Percentiles rank a stretch among this genome's conserved stretches.
Evolutionary conservation across 176 grass and related monocot genomes (phyloP).

Genomic region (Oryza coarctata): DNA sequence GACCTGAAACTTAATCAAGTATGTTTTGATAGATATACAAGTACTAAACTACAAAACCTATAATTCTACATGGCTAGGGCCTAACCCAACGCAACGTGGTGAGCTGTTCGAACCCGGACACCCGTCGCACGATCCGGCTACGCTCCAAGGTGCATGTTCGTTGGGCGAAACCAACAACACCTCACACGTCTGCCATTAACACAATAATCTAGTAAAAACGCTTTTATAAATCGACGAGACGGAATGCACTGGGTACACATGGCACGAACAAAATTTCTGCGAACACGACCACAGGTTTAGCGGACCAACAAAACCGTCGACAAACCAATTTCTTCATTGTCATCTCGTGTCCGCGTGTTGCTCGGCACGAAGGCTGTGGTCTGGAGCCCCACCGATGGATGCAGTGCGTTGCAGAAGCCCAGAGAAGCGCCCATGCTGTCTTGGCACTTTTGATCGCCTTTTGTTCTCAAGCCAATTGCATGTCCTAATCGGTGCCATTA

Average conservation of each 20-base stretch:
- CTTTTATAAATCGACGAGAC: not conserved
- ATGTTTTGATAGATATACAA: not conserved
- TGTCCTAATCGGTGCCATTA: conserved; percentile 1
- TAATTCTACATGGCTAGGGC: not conserved
- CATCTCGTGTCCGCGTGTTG: conserved; percentile 17
- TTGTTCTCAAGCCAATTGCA: not conserved
- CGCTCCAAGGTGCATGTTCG: conserved; percentile 18
- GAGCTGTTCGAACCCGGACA: not conserved
- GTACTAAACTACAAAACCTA: not conserved
- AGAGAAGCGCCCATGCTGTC: not conserved
- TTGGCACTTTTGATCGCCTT: not conserved
- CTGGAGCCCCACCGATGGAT: not conserved
- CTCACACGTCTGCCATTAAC: conserved; percentile 15
- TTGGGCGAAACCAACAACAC: not conserved
- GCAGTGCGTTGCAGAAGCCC: not conserved
- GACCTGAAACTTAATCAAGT: not conserved
- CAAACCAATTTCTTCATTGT: not conserved
- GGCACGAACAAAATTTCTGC: conserved; percentile 21
- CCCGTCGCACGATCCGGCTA: not conserved
- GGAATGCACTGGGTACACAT: conserved; percentile 3
- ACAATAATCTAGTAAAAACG: not conserved
- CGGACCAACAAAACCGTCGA: conserved; percentile 18
- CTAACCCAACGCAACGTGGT: not conserved
- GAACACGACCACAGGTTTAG: conserved; percentile 32
- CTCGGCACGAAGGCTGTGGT: not conserved